phyloP scores from a whole-genome alignment of 116 monocot species.

The Zostera marina region DNA sequence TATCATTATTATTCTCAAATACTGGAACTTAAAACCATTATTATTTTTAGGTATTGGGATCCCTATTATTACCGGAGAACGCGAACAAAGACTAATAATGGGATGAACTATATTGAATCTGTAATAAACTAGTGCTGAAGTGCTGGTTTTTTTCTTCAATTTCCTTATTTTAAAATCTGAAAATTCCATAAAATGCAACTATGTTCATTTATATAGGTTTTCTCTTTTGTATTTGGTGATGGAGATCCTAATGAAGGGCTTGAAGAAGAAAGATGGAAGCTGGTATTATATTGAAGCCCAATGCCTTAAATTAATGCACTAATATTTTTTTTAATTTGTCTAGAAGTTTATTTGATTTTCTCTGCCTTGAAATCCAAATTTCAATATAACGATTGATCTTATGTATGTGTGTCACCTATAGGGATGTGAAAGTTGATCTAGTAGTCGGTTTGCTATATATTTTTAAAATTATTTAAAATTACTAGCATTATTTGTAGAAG shows the following conservation, averaged over 20 bases:
- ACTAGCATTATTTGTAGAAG: background rate
- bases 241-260: conserved; percentile 97
- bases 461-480: background rate
- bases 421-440: background rate
- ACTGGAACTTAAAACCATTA: background rate
- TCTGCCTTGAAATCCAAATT: background rate
- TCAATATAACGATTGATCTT: background rate
- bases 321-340: background rate
- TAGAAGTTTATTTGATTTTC: no score
- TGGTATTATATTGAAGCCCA: conserved; percentile 32
- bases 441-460: background rate
- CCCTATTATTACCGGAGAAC: conserved; percentile 67
- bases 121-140: conserved; percentile 71
- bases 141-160: conserved; percentile 8
- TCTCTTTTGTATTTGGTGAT: conserved; percentile 99
- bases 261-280: conserved; percentile 95
- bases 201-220: conserved; percentile 48
- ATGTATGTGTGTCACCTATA: background rate
- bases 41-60: conserved; percentile 83
- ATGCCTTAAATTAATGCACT: background rate
- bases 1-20: no score
- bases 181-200: conserved; percentile 6
- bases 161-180: background rate
- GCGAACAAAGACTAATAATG: conserved; percentile 26
- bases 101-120: conserved; percentile 99